Evolutionary conservation across 345 rosid genomes (phyloP).

Genomic region (Eutrema yunnanense): DNA sequence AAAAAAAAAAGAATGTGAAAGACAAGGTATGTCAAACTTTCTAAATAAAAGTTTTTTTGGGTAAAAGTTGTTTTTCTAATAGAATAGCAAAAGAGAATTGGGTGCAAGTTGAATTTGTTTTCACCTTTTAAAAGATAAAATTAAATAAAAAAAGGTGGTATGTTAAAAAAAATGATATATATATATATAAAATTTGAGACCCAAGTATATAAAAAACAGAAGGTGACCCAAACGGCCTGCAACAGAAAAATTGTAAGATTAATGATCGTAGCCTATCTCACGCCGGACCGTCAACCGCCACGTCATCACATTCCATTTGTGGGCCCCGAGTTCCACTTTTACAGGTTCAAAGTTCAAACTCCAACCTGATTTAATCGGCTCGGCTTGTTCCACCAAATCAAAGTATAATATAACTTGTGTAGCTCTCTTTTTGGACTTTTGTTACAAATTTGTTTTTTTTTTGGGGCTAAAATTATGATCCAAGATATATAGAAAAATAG

Average conservation of each 20-base stretch:
- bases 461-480: neutral
- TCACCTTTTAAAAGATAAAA: no score
- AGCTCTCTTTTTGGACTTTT: no score
- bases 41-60: no score
- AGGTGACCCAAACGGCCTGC: neutral
- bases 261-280: slow-evolving; percentile 62
- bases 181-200: neutral
- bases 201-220: neutral
- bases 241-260: slow-evolving; percentile 31
- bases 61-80: no score
- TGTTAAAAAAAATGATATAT: neutral
- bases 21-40: no score
- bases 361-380: neutral
- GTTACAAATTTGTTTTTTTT: neutral
- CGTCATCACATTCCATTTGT: slow-evolving; percentile 31
- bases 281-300: slow-evolving; percentile 70
- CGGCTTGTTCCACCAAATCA: neutral
- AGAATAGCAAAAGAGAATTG: no score
- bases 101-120: no score
- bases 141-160: no score
- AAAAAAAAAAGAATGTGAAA: no score
- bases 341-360: neutral
- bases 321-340: slow-evolving; percentile 49
- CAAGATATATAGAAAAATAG: no score
- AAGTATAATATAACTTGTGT: no score